phyloP scores from a whole-genome alignment of 176 grass and related monocot genomes.

The Neostapfia colusana region DNA sequence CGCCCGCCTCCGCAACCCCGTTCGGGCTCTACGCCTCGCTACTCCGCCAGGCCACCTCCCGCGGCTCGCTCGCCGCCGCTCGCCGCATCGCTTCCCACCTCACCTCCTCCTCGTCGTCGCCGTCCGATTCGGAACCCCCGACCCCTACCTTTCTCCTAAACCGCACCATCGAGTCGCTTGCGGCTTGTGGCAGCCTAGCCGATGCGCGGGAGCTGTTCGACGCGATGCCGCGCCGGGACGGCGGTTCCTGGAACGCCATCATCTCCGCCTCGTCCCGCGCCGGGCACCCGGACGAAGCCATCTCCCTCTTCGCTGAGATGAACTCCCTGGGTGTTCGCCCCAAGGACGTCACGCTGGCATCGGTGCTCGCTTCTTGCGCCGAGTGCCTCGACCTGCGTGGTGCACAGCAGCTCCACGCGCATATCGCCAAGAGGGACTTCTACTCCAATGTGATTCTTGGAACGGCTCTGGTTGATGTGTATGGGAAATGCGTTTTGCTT shows the following conservation, averaged over 20 bases:
- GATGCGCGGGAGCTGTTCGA: constrained; percentile 83
- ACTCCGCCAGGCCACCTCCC: constrained; percentile 34
- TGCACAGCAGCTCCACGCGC: constrained; percentile 64
- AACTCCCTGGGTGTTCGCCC: constrained; percentile 47
- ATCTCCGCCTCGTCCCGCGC: constrained; percentile 54
- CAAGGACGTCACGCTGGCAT: constrained; percentile 69
- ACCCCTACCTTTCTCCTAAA: constrained; percentile 64
- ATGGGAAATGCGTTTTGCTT: constrained; percentile 63
- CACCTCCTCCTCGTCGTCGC: background rate
- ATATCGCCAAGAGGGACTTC: constrained; percentile 62
- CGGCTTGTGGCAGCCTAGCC: constrained; percentile 48
- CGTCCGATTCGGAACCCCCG: background rate
- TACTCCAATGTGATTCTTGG: constrained; percentile 65
- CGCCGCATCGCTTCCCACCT: constrained; percentile 57
- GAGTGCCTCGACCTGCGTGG: constrained; percentile 47
- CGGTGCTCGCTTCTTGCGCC: constrained; percentile 65
- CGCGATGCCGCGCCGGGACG: constrained; percentile 73
- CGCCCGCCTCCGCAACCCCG: constrained; percentile 26
- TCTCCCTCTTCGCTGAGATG: constrained; percentile 61
- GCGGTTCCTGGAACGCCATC: constrained; percentile 90
- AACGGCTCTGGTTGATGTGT: constrained; percentile 72
- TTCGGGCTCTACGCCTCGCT: constrained; percentile 39
- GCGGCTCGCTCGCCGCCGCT: constrained; percentile 46
- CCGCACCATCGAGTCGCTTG: constrained; percentile 65
- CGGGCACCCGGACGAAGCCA: constrained; percentile 9